Conservation (phyloP, 768 basidiomycete species). For the Panellus pusillus region DNA sequence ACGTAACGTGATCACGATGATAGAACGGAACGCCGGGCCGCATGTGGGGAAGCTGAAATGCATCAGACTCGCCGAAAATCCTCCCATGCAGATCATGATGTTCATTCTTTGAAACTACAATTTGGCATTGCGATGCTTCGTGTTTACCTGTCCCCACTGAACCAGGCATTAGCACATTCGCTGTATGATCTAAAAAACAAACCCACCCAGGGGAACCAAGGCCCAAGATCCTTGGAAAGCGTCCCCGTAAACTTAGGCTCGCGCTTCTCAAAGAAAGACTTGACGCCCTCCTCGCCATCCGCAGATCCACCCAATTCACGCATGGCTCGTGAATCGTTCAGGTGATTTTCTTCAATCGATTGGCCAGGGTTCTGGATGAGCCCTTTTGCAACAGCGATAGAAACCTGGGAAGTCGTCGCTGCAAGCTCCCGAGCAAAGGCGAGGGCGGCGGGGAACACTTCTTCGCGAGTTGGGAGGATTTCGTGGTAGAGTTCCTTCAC, state of each 20-base stretch:
- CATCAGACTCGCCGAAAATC: background rate
- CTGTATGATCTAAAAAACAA: background rate
- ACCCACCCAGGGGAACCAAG: slow-evolving; percentile 56
- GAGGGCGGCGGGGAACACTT: slow-evolving; percentile 52
- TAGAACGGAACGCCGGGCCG: no score
- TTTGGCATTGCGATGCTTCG: slow-evolving; percentile 36
- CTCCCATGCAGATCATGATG: background rate
- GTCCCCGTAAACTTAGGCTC: slow-evolving; percentile 45
- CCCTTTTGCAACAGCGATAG: slow-evolving; percentile 51
- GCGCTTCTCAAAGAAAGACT: slow-evolving; percentile 50
- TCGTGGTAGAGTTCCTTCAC: slow-evolving; percentile 47
- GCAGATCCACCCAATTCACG: slow-evolving; percentile 35
- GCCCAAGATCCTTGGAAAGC: slow-evolving; percentile 38
- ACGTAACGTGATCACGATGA: slow-evolving; percentile 6
- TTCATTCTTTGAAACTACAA: slow-evolving; percentile 5
- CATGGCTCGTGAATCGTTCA: slow-evolving; percentile 52
- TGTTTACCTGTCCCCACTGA: slow-evolving; percentile 41
- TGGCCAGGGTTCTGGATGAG: slow-evolving; percentile 51
- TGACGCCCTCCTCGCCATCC: slow-evolving; percentile 49
- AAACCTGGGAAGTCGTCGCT: slow-evolving; percentile 49
- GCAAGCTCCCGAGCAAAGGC: slow-evolving; percentile 54
- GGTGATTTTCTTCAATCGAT: slow-evolving; percentile 53
- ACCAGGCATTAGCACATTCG: background rate
- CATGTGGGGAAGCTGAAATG: background rate
- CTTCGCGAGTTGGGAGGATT: slow-evolving; percentile 48